phyloP scores from a whole-genome alignment of 257 asterid genomes.

The Ophiorrhiza pumila region DNA sequence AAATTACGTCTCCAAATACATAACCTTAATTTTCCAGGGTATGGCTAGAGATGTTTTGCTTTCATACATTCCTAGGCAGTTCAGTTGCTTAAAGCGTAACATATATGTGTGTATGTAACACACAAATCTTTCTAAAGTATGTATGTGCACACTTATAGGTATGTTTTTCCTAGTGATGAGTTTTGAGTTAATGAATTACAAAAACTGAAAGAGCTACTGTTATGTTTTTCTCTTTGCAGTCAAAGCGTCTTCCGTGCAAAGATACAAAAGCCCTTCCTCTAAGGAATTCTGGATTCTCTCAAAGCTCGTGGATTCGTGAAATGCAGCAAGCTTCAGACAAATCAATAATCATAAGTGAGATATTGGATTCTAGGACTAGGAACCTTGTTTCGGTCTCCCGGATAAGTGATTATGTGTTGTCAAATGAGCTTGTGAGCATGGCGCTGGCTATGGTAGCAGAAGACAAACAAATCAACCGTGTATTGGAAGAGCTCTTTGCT shows the following conservation, averaged over 20 bases:
- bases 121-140: not conserved
- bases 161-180: not conserved
- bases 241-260: conserved; percentile 78
- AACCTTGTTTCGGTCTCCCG: conserved; percentile 91
- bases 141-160: not conserved
- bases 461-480: conserved; percentile 96
- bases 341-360: conserved; percentile 92
- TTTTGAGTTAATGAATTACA: conserved; percentile 19
- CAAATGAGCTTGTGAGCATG: conserved; percentile 98
- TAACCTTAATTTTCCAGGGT: not conserved
- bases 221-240: conserved; percentile 55
- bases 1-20: not conserved
- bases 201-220: conserved; percentile 8
- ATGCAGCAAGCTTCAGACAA: conserved; percentile 97
- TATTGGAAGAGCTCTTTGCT: conserved; percentile 87
- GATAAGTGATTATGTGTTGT: conserved; percentile 90
- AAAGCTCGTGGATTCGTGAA: conserved; percentile 93
- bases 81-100: not conserved
- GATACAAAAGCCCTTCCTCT: conserved; percentile 58
- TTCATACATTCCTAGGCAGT: not conserved
- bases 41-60: not conserved
- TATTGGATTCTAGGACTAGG: conserved; percentile 93
- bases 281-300: conserved; percentile 77
- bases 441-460: conserved; percentile 99
- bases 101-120: not conserved